A percentile compares a stretch with the other conserved stretches of the same genome.
phyloP scores from a whole-genome alignment of 192 early-diverging fungal species.

The Lunasporangiospora selenospora region DNA sequence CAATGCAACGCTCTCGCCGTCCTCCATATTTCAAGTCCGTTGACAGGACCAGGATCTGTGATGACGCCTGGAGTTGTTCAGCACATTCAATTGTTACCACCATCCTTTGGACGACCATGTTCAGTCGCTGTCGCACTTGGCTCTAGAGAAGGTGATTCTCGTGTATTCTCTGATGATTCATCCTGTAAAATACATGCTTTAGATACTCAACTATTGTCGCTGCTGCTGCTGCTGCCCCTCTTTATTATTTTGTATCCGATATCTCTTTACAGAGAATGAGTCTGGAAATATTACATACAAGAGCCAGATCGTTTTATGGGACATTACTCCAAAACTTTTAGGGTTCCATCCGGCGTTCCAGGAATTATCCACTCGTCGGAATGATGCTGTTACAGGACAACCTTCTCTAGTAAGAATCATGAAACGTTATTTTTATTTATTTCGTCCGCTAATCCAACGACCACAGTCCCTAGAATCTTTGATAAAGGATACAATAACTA shows the following conservation, averaged over 20 bases:
- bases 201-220: no score
- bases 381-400: conserved; percentile 39
- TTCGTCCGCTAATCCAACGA: no score
- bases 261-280: no score
- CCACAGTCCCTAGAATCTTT: no score
- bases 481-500: no score
- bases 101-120: conserved; percentile 11
- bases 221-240: no score
- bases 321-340: conserved; percentile 25
- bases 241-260: neutral
- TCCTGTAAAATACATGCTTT: no score
- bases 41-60: conserved; percentile 33
- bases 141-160: conserved; percentile 16
- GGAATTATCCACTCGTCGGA: conserved; percentile 38
- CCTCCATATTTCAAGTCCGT: conserved; percentile 28
- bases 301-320: conserved; percentile 34
- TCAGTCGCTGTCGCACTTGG: conserved; percentile 30
- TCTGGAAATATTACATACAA: conserved; percentile 17
- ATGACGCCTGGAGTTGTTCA: conserved; percentile 20
- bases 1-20: conserved; percentile 28
- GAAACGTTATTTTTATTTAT: no score
- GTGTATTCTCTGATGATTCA: neutral
- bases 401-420: conserved; percentile 23
- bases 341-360: conserved; percentile 46
- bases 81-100: conserved; percentile 26